Conservation (phyloP, 1,284 basidiomycete species). For the Malassezia restricta region DNA sequence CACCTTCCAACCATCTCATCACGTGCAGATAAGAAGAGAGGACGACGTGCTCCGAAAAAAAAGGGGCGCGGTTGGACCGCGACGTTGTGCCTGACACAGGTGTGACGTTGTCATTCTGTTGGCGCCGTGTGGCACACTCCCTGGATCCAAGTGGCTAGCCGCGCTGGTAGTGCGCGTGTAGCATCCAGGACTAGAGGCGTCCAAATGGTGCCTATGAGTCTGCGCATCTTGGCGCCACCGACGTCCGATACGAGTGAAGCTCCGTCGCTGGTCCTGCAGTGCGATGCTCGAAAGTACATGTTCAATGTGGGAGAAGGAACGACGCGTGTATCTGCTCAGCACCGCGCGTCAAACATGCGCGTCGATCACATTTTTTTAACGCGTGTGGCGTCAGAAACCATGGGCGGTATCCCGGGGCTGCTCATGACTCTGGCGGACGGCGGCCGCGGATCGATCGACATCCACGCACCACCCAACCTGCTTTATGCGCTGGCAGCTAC, state of each 20-base stretch:
- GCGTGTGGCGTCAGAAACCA: slow-evolving; percentile 54
- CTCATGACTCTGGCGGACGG: slow-evolving; percentile 72
- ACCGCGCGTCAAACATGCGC: slow-evolving; percentile 56
- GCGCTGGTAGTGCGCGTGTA: neutral
- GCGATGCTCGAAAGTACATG: slow-evolving; percentile 66
- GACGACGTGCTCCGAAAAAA: neutral
- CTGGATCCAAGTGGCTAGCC: neutral
- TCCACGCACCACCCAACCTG: slow-evolving; percentile 63
- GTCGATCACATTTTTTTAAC: slow-evolving; percentile 64
- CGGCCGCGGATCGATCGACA: slow-evolving; percentile 53
- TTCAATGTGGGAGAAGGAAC: slow-evolving; percentile 77
- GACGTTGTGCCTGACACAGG: neutral
- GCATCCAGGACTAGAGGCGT: neutral
- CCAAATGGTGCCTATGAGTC: slow-evolving; percentile 13
- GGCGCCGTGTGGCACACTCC: neutral
- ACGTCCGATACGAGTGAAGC: slow-evolving; percentile 57
- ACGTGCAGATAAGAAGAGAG: too few species aligned
- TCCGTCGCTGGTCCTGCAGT: slow-evolving; percentile 61
- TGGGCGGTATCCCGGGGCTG: slow-evolving; percentile 52
- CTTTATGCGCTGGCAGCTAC: slow-evolving; percentile 60
- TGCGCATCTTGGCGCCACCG: slow-evolving; percentile 33
- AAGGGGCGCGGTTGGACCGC: neutral
- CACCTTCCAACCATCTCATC: too few species aligned
- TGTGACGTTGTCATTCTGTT: neutral
- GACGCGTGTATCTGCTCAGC: slow-evolving; percentile 61